Percentiles rank a stretch among this genome's conserved stretches.
phyloP scores from a whole-genome alignment of 2,329 filamentous ascomycete species.

The Cladosporium sp. region DNA sequence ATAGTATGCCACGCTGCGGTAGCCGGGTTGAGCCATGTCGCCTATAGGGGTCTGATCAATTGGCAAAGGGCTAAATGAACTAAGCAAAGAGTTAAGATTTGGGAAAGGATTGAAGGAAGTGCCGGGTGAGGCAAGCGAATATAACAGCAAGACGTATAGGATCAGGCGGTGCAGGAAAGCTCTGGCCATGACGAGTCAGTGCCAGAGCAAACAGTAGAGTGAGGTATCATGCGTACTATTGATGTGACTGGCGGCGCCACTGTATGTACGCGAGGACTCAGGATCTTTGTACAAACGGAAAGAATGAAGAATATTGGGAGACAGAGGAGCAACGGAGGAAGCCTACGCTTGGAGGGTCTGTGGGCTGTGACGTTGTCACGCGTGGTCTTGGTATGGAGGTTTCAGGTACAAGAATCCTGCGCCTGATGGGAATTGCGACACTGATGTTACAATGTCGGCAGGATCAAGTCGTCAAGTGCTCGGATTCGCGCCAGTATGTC shows the following conservation, averaged over 20 bases:
- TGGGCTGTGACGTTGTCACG: conserved; percentile 1
- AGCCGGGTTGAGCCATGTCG: conserved; percentile 4
- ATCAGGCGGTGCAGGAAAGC: conserved; percentile 10
- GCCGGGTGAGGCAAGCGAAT: not conserved
- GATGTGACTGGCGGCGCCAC: not conserved
- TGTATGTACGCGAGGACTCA: not conserved
- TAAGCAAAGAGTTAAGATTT: not conserved
- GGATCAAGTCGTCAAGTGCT: too few relatives aligned
- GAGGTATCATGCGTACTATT: conserved; percentile 5
- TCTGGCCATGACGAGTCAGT: conserved; percentile 11
- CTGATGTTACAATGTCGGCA: too few relatives aligned
- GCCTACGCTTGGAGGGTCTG: not conserved
- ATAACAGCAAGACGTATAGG: conserved; percentile 4
- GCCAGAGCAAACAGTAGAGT: not conserved
- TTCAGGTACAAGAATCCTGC: not conserved
- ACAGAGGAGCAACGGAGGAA: not conserved
- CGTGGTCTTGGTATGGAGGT: not conserved
- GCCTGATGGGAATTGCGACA: too few relatives aligned
- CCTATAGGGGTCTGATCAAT: not conserved
- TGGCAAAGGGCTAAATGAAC: not conserved
- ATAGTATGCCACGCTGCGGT: conserved; percentile 10
- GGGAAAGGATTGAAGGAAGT: not conserved
- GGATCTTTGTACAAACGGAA: not conserved
- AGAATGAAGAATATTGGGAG: conserved; percentile 1
- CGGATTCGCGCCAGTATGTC: too few relatives aligned